These are phyloP conservation scores for Vanrija sp. DNA, from an alignment of 1,284 basidiomycete species.

Conservation along the genomic window DNA sequence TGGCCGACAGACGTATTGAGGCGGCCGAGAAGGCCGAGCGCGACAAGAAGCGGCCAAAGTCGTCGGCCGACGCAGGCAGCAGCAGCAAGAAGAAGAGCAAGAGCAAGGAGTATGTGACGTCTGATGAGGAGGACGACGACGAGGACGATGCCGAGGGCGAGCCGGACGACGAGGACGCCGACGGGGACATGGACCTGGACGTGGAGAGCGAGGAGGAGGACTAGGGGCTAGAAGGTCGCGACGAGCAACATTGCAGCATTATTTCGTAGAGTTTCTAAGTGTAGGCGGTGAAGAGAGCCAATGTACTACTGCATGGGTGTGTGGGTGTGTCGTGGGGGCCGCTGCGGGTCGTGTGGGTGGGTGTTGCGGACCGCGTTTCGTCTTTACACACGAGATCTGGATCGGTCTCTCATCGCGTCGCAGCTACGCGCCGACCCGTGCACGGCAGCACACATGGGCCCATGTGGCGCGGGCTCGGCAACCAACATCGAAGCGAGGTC, in stretches of 20 bases:
- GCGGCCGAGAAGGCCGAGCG: conserved; percentile 23
- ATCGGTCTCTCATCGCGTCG: no score
- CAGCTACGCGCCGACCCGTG: no score
- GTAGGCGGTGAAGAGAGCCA: no score
- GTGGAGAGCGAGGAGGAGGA: conserved; percentile 44
- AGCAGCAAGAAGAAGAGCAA: conserved; percentile 8
- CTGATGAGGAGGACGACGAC: conserved; percentile 35
- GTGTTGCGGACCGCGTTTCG: no score
- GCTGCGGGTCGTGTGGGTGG: no score
- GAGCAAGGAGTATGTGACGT: conserved; percentile 24
- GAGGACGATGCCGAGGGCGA: conserved; percentile 26
- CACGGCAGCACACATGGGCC: no score
- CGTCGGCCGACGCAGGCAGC: not conserved
- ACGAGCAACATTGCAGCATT: not conserved
- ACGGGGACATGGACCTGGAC: conserved; percentile 42
- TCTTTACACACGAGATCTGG: no score
- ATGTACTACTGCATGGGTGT: no score
- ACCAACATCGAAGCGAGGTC: no score
- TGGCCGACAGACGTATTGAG: conserved; percentile 35
- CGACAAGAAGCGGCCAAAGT: conserved; percentile 28
- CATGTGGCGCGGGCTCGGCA: no score
- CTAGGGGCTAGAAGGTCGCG: not conserved
- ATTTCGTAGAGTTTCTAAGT: no score
- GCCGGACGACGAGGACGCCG: conserved; percentile 10
- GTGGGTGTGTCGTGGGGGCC: no score